Base-by-base conservation (phyloP, 805 yeast genomes). In the Priceomyces castillae region DNA sequence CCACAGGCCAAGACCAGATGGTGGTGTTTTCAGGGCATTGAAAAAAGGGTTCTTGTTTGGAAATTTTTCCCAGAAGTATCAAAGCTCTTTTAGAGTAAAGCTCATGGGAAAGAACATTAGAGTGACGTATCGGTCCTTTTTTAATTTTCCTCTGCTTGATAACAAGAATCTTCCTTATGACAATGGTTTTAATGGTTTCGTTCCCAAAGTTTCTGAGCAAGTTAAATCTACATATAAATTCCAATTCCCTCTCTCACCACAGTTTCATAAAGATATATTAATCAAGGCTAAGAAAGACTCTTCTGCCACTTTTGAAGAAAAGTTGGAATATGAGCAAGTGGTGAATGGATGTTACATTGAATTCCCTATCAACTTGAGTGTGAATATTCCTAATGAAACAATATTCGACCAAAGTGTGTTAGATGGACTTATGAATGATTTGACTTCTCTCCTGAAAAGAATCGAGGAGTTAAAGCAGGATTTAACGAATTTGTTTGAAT, bases 371-470 rank as follows among this genome's bases (percentile, higher is more conserved):
- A 52, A 53, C 40, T 28, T 39, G 10, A 49, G 46, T 22, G 48
- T 67, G 14, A 49, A 49, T 20, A 62, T 67, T 25, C 73, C 73
- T 7, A 40, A 54, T 9, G 60, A 62, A 43, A 66, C 72, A 3
- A 48, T 65, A 18, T 53, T 68, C 41, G 57, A 53, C 35, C 59
- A 57, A 14, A 70, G 65, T 25, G 52, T 65, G 9, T 47, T 67
- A 40, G 59, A 61, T n/a, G 84, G 82, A 16, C 69, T 82, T 35
- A 69, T 69, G 46, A 80, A 81, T 34, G 89, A 84, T 51, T 84
- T 86, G 53, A 67, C 65, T 42, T 53, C 59, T 34, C 61, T 77
- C 44, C 72, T 75, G 48, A 50, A 57, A 17, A 68, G 71, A 45
- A 55, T 77, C 26, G 69, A 65, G 15, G 71, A 68, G 30, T 62